Evolutionary conservation across 2,329 filamentous ascomycete species (phyloP).

Genomic region (Arthrobotrys megalospora): DNA sequence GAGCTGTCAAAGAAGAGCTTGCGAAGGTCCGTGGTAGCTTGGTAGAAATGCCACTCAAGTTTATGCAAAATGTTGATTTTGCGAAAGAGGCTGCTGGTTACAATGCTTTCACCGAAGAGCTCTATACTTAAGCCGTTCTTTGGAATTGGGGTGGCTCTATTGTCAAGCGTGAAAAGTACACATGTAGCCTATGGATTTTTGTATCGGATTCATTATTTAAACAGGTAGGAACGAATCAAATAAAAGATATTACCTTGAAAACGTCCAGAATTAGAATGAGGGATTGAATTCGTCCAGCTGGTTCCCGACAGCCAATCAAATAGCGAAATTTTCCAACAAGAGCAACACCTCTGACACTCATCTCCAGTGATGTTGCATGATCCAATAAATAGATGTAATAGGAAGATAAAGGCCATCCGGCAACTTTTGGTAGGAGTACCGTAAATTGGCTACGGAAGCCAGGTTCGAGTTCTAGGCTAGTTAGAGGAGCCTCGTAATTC

Average conservation of each 20-base stretch:
- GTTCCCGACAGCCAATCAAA: neutral
- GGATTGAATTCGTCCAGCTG: neutral
- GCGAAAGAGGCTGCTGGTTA: constrained; percentile 80
- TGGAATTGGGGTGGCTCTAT: neutral
- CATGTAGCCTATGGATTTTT: neutral
- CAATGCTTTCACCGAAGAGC: constrained; percentile 79
- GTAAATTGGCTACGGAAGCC: too few relatives aligned
- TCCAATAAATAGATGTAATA: too few relatives aligned
- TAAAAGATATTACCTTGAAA: neutral
- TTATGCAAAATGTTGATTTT: constrained; percentile 87
- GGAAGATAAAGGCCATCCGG: too few relatives aligned
- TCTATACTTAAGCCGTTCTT: constrained; percentile 75
- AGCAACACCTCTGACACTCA: neutral
- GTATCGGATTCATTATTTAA: neutral
- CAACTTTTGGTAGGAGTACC: too few relatives aligned
- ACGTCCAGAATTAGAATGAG: neutral
- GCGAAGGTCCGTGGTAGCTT: constrained; percentile 78
- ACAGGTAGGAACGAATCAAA: constrained; percentile 1
- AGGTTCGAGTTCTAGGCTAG: too few relatives aligned
- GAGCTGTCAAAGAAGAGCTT: constrained; percentile 80
- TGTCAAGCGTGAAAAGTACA: constrained; percentile 16
- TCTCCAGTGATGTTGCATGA: too few relatives aligned
- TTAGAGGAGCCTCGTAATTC: too few relatives aligned
- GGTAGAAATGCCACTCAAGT: constrained; percentile 92
- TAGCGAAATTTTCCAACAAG: neutral